Evolutionary conservation across 495 filamentous ascomycete genomes (phyloP).

Genomic region (Staphylotrichum longicolle): DNA sequence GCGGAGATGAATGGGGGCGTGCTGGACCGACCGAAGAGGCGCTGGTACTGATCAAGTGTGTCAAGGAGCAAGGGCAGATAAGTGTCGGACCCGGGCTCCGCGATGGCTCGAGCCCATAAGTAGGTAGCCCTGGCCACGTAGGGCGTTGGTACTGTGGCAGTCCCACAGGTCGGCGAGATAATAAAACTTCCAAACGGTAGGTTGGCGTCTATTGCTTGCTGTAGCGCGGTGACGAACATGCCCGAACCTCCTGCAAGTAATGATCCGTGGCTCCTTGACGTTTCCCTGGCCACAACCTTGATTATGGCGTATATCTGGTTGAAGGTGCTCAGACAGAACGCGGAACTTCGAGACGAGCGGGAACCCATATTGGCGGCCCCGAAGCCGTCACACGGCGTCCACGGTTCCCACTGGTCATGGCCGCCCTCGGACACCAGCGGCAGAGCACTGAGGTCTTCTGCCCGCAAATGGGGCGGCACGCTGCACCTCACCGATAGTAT

Average conservation of each 20-base stretch:
- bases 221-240: slow-evolving; percentile 14
- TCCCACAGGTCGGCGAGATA: slow-evolving; percentile 8
- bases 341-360: slow-evolving; percentile 49
- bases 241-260: background rate
- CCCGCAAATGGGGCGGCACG: slow-evolving; percentile 52
- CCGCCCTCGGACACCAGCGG: slow-evolving; percentile 59
- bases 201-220: slow-evolving; percentile 18
- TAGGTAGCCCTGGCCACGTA: slow-evolving; percentile 27
- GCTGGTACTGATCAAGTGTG: slow-evolving; percentile 25
- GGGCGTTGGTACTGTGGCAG: slow-evolving; percentile 27
- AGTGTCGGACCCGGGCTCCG: slow-evolving; percentile 14
- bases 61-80: slow-evolving; percentile 18
- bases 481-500: slow-evolving; percentile 57
- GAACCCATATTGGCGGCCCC: slow-evolving; percentile 30
- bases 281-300: slow-evolving; percentile 18
- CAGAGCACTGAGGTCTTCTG: slow-evolving; percentile 46
- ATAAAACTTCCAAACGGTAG: slow-evolving; percentile 22
- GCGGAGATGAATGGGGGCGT: slow-evolving; percentile 25
- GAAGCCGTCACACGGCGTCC: slow-evolving; percentile 55
- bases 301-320: slow-evolving; percentile 49
- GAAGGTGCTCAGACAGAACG: slow-evolving; percentile 61
- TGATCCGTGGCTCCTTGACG: slow-evolving; percentile 7
- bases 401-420: slow-evolving; percentile 71
- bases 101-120: slow-evolving; percentile 23
- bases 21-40: slow-evolving; percentile 21